Conservation (phyloP, 2,329 filamentous ascomycete genomes). For the Coniella lustricola region DNA sequence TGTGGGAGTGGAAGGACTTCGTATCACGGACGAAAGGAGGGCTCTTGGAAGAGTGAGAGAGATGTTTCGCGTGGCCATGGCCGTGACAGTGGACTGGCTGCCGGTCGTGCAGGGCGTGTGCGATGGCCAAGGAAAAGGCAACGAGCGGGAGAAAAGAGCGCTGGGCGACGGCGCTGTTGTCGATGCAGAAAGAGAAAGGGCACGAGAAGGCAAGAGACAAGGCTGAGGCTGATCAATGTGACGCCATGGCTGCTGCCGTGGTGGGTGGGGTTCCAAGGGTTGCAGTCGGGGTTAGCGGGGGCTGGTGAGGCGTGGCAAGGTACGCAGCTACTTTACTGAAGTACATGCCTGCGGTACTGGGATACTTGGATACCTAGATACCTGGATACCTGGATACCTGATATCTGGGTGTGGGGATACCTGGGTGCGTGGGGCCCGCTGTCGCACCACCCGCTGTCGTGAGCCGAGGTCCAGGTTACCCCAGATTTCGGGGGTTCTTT, state of each 20-base stretch:
- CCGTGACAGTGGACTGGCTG: not conserved
- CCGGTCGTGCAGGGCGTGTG: not conserved
- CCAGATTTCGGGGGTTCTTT: slow-evolving; percentile 12
- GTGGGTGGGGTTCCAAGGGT: too few species aligned
- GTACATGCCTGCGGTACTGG: too few species aligned
- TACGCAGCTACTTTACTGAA: too few species aligned
- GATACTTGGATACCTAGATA: too few species aligned
- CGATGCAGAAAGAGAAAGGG: too few species aligned
- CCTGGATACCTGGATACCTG: too few species aligned
- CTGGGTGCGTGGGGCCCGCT: not conserved
- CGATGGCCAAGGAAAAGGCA: not conserved
- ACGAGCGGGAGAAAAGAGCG: not conserved
- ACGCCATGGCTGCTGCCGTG: not conserved
- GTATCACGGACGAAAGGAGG: not conserved
- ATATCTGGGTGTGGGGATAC: too few species aligned
- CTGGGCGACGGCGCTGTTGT: too few species aligned
- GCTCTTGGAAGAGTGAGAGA: not conserved
- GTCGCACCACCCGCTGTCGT: not conserved
- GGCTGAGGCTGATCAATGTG: not conserved
- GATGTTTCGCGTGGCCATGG: slow-evolving; percentile 10
- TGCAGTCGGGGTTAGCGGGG: not conserved
- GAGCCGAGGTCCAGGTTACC: slow-evolving; percentile 14
- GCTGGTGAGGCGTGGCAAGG: too few species aligned
- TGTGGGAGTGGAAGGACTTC: not conserved
- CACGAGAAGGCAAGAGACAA: not conserved